These are phyloP conservation scores for Globisporangium abappressorium DNA, from an alignment of 352 stramenopile species.

Conservation along the genomic window DNA sequence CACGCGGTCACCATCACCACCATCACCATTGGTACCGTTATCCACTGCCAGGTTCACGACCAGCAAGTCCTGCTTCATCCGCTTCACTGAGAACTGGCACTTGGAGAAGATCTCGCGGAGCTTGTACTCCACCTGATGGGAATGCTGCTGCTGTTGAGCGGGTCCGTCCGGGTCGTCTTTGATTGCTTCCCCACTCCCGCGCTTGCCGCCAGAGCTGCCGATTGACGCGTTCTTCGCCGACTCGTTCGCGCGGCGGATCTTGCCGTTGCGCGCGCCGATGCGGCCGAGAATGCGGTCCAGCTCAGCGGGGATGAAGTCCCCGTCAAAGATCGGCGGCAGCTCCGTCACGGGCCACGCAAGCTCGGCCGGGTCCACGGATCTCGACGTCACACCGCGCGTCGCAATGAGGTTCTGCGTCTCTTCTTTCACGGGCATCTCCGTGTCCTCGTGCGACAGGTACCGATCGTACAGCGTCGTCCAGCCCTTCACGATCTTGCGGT, in stretches of 20 bases:
- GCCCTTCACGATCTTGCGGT: slow-evolving; percentile 52
- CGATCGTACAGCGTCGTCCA: slow-evolving; percentile 73
- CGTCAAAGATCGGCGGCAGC: slow-evolving; percentile 78
- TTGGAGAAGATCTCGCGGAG: slow-evolving; percentile 68
- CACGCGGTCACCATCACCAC: not conserved
- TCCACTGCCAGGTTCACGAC: slow-evolving; percentile 58
- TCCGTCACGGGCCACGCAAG: slow-evolving; percentile 55
- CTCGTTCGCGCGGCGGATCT: slow-evolving; percentile 46
- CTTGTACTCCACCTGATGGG: slow-evolving; percentile 49
- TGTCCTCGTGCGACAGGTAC: slow-evolving; percentile 39
- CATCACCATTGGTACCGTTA: not conserved
- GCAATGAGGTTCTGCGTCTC: slow-evolving; percentile 25
- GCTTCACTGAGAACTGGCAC: slow-evolving; percentile 55
- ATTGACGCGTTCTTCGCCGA: slow-evolving; percentile 35
- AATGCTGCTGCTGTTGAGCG: not conserved
- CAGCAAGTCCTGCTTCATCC: slow-evolving; percentile 76
- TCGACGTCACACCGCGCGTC: slow-evolving; percentile 53
- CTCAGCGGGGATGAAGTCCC: slow-evolving; percentile 75
- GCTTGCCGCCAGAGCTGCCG: slow-evolving; percentile 46
- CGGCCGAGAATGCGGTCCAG: slow-evolving; percentile 72
- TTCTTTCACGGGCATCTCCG: slow-evolving; percentile 31
- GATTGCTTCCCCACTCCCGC: slow-evolving; percentile 28
- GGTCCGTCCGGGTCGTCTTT: slow-evolving; percentile 38
- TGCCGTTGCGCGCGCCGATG: slow-evolving; percentile 61
- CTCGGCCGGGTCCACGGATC: slow-evolving; percentile 91